Conservation (phyloP, 1,284 basidiomycete genomes). For the Ustilago shanxiensis region DNA sequence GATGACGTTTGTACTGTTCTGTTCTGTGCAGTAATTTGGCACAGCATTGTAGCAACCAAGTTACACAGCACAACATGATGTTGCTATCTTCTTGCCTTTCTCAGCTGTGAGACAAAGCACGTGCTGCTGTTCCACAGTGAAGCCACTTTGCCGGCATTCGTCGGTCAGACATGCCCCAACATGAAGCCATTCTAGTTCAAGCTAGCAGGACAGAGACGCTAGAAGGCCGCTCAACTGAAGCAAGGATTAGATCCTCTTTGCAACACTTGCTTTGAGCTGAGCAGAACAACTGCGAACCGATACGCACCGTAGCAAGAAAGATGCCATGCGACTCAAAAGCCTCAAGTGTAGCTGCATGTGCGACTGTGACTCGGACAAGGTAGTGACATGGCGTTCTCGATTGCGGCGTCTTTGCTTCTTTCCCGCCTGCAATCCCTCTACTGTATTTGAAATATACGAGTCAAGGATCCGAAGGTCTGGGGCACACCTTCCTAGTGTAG, state of each 20-base stretch:
- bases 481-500: neutral
- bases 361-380: neutral
- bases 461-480: neutral
- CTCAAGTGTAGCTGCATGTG: too few species aligned
- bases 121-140: neutral
- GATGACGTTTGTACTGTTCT: neutral
- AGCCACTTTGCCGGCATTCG: too few species aligned
- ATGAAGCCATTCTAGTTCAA: too few species aligned
- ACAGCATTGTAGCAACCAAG: neutral
- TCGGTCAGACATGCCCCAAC: too few species aligned
- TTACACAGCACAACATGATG: neutral
- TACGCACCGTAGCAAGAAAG: too few species aligned
- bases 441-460: neutral
- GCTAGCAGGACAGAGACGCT: too few species aligned
- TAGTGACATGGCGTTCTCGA: neutral
- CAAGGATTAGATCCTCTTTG: too few species aligned
- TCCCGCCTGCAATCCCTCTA: too few species aligned
- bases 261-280: too few species aligned
- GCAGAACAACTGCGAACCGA: too few species aligned
- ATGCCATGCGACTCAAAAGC: too few species aligned
- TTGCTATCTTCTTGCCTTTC: neutral
- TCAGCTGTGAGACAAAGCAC: neutral
- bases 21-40: neutral
- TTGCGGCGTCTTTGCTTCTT: neutral
- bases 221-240: too few species aligned